Evolutionary conservation across 2,329 filamentous ascomycete species (phyloP).

Genomic region (Fusarium aywerte): DNA sequence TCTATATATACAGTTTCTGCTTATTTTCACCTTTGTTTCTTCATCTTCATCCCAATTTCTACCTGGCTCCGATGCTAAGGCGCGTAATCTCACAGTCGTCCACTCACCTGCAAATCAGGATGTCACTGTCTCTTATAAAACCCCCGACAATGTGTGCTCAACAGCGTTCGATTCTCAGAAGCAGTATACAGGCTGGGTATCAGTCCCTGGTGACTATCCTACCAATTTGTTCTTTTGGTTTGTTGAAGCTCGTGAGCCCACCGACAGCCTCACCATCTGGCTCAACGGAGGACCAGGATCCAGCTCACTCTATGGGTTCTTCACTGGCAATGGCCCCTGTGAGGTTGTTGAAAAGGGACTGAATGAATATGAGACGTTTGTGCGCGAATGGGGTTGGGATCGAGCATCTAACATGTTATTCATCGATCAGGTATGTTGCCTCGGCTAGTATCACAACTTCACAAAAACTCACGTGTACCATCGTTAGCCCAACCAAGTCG

Average conservation of each 20-base stretch:
- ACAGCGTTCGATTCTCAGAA: slow-evolving; percentile 73
- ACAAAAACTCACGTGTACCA: slow-evolving; percentile 16
- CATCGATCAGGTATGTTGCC: slow-evolving; percentile 62
- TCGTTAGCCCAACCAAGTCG: slow-evolving; percentile 74
- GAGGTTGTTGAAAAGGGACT: slow-evolving; percentile 60
- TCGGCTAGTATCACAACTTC: neutral
- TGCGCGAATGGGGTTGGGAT: slow-evolving; percentile 74
- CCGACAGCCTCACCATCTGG: slow-evolving; percentile 66
- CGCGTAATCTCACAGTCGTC: slow-evolving; percentile 64
- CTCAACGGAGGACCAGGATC: slow-evolving; percentile 74
- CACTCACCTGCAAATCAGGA: slow-evolving; percentile 70
- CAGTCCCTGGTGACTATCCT: slow-evolving; percentile 64
- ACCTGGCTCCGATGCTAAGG: slow-evolving; percentile 43
- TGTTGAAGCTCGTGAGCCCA: slow-evolving; percentile 57
- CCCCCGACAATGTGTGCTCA: slow-evolving; percentile 68
- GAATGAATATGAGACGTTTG: slow-evolving; percentile 64
- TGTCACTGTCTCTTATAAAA: slow-evolving; percentile 76
- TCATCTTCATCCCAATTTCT: slow-evolving; percentile 50
- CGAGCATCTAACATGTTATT: slow-evolving; percentile 65
- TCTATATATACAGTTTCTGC: slow-evolving; percentile 25
- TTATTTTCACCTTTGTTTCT: slow-evolving; percentile 34
- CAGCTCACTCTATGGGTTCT: slow-evolving; percentile 73
- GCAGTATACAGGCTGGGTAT: slow-evolving; percentile 78
- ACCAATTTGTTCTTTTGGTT: slow-evolving; percentile 66
- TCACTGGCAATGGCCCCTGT: slow-evolving; percentile 68